Evolutionary conservation across 169 alveolate species (phyloP), one percentile per base, ranked within the genome.

Genomic region (Toxoplasma gondii): DNA sequence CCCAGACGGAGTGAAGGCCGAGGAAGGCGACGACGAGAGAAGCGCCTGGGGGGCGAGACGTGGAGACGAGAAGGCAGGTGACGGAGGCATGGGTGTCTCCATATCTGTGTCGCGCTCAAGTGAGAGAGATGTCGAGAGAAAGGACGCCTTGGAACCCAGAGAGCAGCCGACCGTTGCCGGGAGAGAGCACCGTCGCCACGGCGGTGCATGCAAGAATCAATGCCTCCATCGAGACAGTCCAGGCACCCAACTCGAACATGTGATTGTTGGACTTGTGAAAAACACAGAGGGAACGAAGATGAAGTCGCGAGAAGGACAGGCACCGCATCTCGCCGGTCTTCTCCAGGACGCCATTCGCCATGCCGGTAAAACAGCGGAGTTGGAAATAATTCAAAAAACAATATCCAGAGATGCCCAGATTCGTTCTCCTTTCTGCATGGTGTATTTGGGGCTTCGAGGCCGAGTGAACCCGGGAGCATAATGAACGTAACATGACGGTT

Each of bases 261-360:
- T 82, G 54, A 39, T 41, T 2, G 38, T 82, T 31, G 90, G 90
- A 0, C 29, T 95, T n/a, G 95, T 98, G 97, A 96, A 96, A 91
- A 36, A 38, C 17, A 19, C 53, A 41, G 98, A 97, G 92, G 99
- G 99, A 9, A 98, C 98, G 94, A 98, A 98, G 96, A 98, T 98
- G 94, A 98, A 98, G 92, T 98, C 99, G 38, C 95, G 99, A 74
- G 95, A 97, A 44, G 95, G 91, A 12, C 93, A 94, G 84, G 97
- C 98, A 67, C 98, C 98, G 34, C 99, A 98, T 95, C 97, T 99
- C 64, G 94, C 96, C 84, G 98, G 97, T 88, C 96, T 99, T 54
- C 97, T 99, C 69, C 99, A 98, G 92, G 99, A 98, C 96, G 99
- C 99, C 2, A 98, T 98, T 58, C 97, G 96, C 34, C 95, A 99